phyloP scores from a whole-genome alignment of 306 rosid genomes.

The Malus asiatica region DNA sequence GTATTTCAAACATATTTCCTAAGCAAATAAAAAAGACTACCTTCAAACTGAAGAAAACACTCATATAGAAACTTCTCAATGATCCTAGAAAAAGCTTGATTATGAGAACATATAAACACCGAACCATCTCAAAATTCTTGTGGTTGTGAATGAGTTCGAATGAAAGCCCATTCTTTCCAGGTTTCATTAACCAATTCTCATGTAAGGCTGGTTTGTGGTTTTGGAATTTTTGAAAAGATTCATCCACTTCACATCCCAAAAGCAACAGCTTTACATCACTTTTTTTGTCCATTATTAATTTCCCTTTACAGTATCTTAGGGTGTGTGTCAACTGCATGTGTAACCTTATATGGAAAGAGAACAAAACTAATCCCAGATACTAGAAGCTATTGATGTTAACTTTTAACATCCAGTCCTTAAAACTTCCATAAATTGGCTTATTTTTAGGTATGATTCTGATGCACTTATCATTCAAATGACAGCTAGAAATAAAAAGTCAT shows the following conservation, averaged over 20 bases:
- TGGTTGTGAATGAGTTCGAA: background rate
- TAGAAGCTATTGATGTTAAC: background rate
- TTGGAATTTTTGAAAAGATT: no score
- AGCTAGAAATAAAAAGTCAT: conserved; percentile 3
- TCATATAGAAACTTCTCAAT: background rate
- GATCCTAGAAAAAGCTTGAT: background rate
- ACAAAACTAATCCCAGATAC: background rate
- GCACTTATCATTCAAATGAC: background rate
- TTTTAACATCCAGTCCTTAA: background rate
- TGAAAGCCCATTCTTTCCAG: background rate
- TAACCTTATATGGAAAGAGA: background rate
- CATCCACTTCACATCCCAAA: background rate
- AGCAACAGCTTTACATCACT: no score
- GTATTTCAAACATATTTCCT: background rate
- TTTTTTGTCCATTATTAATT: no score
- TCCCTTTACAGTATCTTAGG: background rate
- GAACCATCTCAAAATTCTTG: background rate
- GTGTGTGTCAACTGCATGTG: background rate
- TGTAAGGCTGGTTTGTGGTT: background rate
- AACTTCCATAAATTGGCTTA: background rate
- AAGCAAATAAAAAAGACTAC: background rate
- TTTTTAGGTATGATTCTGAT: background rate
- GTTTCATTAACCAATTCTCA: background rate
- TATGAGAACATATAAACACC: background rate
- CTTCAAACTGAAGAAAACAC: background rate